Percentiles rank a stretch among this genome's conserved stretches.
Conservation (phyloP, 768 basidiomycete species). For the Lanmaoa rubissima region DNA sequence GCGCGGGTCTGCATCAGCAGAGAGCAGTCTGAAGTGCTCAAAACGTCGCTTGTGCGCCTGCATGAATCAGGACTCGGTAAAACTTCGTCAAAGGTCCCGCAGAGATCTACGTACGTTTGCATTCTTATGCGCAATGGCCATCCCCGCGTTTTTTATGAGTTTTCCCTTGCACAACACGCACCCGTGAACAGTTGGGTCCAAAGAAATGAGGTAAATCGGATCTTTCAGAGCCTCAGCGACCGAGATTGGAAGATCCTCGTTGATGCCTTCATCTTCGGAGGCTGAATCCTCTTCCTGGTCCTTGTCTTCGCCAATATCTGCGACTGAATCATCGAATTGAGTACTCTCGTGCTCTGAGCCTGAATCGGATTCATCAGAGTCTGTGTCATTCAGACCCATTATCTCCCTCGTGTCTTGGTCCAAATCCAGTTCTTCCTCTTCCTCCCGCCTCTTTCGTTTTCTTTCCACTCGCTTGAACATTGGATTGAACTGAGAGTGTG, state of each 20-base stretch:
- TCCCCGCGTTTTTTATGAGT: conserved; percentile 55
- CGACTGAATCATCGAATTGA: conserved; percentile 30
- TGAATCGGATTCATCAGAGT: conserved; percentile 67
- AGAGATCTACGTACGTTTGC: conserved; percentile 56
- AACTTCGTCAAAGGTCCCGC: neutral
- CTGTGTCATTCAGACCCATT: conserved; percentile 69
- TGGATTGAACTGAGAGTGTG: neutral
- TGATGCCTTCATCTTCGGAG: conserved; percentile 22
- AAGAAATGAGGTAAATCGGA: conserved; percentile 59
- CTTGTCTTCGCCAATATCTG: conserved; percentile 18
- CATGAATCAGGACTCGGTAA: neutral
- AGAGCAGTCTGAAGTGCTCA: conserved; percentile 46
- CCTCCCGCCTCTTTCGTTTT: conserved; percentile 54
- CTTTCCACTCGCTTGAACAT: conserved; percentile 85
- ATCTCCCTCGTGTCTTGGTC: conserved; percentile 63
- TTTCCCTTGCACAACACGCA: conserved; percentile 76
- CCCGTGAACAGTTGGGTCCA: conserved; percentile 52
- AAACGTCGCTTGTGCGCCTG: conserved; percentile 67
- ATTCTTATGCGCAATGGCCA: conserved; percentile 55
- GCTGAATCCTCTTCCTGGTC: conserved; percentile 29
- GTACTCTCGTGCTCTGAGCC: conserved; percentile 38
- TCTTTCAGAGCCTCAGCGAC: conserved; percentile 59
- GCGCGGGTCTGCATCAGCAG: conserved; percentile 39
- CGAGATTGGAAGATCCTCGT: conserved; percentile 46
- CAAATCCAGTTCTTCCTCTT: conserved; percentile 63